Evolutionary conservation across 139 green algal species (phyloP).

Genomic region (Picochlorum sp.): DNA sequence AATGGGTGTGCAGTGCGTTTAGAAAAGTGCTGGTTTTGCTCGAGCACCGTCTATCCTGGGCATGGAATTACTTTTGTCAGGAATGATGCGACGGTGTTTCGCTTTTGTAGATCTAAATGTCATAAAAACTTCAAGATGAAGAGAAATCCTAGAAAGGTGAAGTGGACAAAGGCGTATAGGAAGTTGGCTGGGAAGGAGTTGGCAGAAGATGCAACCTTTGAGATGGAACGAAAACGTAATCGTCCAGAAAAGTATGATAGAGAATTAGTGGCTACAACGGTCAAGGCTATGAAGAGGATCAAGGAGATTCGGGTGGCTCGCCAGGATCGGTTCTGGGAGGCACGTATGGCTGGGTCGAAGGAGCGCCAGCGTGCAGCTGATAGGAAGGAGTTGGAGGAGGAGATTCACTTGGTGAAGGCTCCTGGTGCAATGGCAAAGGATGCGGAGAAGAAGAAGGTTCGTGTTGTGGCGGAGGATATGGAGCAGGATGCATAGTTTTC

Average conservation of each 20-base stretch:
- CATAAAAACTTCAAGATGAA: conserved; percentile 99
- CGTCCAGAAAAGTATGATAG: conserved; percentile 92
- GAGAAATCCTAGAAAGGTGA: conserved; percentile 94
- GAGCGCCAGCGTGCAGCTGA: conserved; percentile 45
- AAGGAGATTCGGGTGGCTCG: conserved; percentile 65
- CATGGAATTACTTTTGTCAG: conserved; percentile 94
- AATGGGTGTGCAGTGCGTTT: conserved; percentile 63
- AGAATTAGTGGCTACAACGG: conserved; percentile 79
- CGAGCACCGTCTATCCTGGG: conserved; percentile 88
- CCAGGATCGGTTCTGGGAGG: conserved; percentile 84
- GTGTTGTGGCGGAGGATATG: conserved; percentile 12
- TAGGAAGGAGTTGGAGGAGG: conserved; percentile 74
- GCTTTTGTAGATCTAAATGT: conserved; percentile 96
- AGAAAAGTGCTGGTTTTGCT: conserved; percentile 99
- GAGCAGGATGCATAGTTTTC: conserved; percentile 35
- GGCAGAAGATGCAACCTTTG: conserved; percentile 89
- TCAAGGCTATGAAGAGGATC: conserved; percentile 89
- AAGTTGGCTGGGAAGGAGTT: conserved; percentile 93
- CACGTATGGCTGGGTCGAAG: conserved; percentile 66
- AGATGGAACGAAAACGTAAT: conserved; percentile 93
- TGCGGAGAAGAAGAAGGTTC: conserved; percentile 19
- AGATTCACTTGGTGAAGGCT: conserved; percentile 81
- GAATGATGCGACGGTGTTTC: conserved; percentile 89
- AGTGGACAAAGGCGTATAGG: conserved; percentile 96
- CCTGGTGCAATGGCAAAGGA: conserved; percentile 27